Evolutionary conservation across 1,284 basidiomycete species (phyloP).

Genomic region (Fistulina hepatica): DNA sequence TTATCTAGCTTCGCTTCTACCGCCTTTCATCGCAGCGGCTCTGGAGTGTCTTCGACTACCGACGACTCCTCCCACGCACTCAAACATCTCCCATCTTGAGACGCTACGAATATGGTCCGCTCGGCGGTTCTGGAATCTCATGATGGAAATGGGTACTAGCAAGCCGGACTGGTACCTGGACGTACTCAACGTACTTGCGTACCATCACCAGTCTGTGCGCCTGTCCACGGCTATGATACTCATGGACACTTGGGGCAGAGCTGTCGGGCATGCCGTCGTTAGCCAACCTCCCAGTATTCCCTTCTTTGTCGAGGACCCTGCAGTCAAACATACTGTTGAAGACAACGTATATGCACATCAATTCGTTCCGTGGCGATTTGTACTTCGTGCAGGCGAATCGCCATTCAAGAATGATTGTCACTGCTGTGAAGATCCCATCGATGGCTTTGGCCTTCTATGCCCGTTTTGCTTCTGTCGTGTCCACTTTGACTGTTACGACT

Average conservation of each 20-base stretch:
- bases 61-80: slow-evolving; percentile 21
- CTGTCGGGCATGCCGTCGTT: slow-evolving; percentile 54
- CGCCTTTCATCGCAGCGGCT: slow-evolving; percentile 47
- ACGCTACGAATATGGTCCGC: no score
- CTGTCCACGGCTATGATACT: slow-evolving; percentile 39
- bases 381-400: slow-evolving; percentile 17
- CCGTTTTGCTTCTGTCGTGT: slow-evolving; percentile 53
- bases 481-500: slow-evolving; percentile 66
- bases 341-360: slow-evolving; percentile 54
- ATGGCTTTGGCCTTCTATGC: slow-evolving; percentile 55
- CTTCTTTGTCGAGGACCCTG: slow-evolving; percentile 21
- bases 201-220: slow-evolving; percentile 46
- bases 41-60: slow-evolving; percentile 42
- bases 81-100: slow-evolving; percentile 33
- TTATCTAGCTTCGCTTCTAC: slow-evolving; percentile 45
- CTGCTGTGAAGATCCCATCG: slow-evolving; percentile 38
- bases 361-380: slow-evolving; percentile 58
- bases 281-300: slow-evolving; percentile 39
- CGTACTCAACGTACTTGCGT: slow-evolving; percentile 58
- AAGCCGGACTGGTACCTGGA: slow-evolving; percentile 65
- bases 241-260: slow-evolving; percentile 54
- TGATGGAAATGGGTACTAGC: slow-evolving; percentile 43
- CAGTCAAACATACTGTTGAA: no score
- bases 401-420: slow-evolving; percentile 36
- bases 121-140: slow-evolving; percentile 45